Conservation (phyloP, 192 early-diverging fungal species). For the Chytriomyces hyalinus region DNA sequence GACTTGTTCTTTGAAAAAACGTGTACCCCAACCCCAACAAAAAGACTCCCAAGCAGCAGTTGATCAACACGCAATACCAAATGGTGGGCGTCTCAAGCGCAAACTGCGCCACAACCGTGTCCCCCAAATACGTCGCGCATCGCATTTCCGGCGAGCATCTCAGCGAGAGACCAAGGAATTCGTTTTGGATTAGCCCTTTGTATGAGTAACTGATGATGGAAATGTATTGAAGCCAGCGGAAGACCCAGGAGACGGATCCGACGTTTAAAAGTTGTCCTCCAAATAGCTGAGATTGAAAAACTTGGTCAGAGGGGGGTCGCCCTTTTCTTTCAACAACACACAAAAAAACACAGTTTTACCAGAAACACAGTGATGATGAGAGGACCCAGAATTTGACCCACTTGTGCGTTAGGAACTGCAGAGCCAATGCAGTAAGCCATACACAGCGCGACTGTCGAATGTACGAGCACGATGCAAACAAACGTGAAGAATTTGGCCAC, state of each 20-base stretch:
- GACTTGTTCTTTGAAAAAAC: no score
- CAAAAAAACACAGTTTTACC: background rate
- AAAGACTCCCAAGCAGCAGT: no score
- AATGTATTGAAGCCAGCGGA: constrained; percentile 48
- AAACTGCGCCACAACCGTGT: constrained; percentile 16
- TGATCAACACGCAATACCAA: background rate
- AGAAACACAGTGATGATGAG: constrained; percentile 52
- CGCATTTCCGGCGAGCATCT: constrained; percentile 26
- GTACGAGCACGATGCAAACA: constrained; percentile 32
- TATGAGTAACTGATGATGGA: constrained; percentile 53
- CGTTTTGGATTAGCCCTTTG: constrained; percentile 55
- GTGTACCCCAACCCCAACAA: no score
- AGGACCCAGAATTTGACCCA: constrained; percentile 55
- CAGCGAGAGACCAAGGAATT: constrained; percentile 48
- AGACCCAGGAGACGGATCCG: constrained; percentile 44
- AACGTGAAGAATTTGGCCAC: constrained; percentile 37
- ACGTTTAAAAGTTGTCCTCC: constrained; percentile 50
- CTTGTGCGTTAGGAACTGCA: constrained; percentile 47
- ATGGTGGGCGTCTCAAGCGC: background rate
- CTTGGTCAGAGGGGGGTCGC: background rate
- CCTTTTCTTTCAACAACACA: background rate
- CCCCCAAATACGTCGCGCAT: constrained; percentile 32
- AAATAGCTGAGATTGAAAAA: constrained; percentile 34
- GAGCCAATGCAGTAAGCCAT: constrained; percentile 50
- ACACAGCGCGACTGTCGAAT: constrained; percentile 35